These are phyloP conservation scores for Aspergillus sp. DNA, from an alignment of 2,329 filamentous ascomycete species.

Conservation along the genomic window DNA sequence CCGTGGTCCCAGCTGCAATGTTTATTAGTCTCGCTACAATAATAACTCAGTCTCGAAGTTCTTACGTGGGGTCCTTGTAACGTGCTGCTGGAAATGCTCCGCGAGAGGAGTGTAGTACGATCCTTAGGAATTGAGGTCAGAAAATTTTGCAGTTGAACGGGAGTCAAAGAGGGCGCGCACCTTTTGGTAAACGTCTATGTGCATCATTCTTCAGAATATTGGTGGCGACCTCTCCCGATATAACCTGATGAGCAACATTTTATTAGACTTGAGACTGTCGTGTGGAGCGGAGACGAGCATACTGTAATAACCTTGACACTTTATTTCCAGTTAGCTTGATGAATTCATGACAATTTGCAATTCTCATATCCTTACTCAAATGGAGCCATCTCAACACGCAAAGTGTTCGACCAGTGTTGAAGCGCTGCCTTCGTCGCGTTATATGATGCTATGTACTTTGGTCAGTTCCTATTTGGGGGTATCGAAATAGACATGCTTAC, in stretches of 20 bases:
- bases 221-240: conserved; percentile 6
- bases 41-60: not conserved
- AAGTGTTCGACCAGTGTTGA: conserved; percentile 5
- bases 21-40: too few relatives aligned
- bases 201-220: conserved; percentile 5
- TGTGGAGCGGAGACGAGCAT: too few relatives aligned
- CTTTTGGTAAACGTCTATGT: not conserved
- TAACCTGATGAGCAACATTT: not conserved
- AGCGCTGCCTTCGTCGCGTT: conserved; percentile 7
- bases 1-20: not conserved
- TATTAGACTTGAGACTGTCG: too few relatives aligned
- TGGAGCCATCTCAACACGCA: conserved; percentile 5
- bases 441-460: not conserved
- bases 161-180: not conserved
- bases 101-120: not conserved
- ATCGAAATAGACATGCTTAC: not conserved
- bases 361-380: conserved; percentile 3
- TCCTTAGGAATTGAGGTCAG: too few relatives aligned
- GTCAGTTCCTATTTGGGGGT: too few relatives aligned
- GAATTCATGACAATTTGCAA: too few relatives aligned
- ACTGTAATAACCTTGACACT: conserved; percentile 3
- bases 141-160: not conserved
- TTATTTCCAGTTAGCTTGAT: too few relatives aligned
- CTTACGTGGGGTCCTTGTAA: not conserved
- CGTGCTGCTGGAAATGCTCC: not conserved